phyloP scores from a whole-genome alignment of 192 early-diverging fungal species.

The Entrophospora sp. region DNA sequence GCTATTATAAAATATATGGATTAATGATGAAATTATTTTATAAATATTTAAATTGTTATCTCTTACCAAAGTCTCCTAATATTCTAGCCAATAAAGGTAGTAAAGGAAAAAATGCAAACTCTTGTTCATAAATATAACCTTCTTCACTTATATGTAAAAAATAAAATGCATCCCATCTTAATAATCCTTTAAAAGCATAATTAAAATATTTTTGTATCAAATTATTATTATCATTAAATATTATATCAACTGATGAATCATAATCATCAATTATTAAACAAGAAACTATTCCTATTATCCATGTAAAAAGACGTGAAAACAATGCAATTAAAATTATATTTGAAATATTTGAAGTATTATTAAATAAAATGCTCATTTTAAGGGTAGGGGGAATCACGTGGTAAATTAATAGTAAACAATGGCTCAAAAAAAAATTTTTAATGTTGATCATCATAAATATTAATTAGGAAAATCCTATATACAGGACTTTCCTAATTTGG shows the following conservation, averaged over 20 bases:
- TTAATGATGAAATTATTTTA: background rate
- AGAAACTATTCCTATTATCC: slow-evolving; percentile 37
- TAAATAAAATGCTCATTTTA: background rate
- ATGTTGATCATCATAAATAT: too few relatives aligned
- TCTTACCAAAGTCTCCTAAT: slow-evolving; percentile 38
- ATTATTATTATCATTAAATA: slow-evolving; percentile 12
- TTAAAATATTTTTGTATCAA: slow-evolving; percentile 25
- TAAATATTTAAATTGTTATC: too few relatives aligned
- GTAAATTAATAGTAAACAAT: background rate
- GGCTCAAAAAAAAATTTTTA: too few relatives aligned
- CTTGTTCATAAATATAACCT: slow-evolving; percentile 82
- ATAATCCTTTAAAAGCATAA: slow-evolving; percentile 40
- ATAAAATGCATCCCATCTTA: slow-evolving; percentile 89
- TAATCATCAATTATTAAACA: slow-evolving; percentile 46
- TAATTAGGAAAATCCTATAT: too few relatives aligned
- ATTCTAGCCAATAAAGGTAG: slow-evolving; percentile 55
- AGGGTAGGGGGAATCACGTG: too few relatives aligned
- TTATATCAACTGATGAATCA: slow-evolving; percentile 44
- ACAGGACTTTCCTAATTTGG: too few relatives aligned
- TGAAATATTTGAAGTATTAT: background rate
- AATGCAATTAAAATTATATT: slow-evolving; percentile 20
- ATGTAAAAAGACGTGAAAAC: slow-evolving; percentile 37
- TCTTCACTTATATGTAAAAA: slow-evolving; percentile 68
- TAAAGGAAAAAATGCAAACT: slow-evolving; percentile 82
- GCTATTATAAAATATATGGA: slow-evolving; percentile 27